A percentile compares a stretch with the other conserved stretches of the same genome.
Evolutionary conservation across 345 rosid genomes (phyloP).

Genomic region (Excoecaria agallocha): DNA sequence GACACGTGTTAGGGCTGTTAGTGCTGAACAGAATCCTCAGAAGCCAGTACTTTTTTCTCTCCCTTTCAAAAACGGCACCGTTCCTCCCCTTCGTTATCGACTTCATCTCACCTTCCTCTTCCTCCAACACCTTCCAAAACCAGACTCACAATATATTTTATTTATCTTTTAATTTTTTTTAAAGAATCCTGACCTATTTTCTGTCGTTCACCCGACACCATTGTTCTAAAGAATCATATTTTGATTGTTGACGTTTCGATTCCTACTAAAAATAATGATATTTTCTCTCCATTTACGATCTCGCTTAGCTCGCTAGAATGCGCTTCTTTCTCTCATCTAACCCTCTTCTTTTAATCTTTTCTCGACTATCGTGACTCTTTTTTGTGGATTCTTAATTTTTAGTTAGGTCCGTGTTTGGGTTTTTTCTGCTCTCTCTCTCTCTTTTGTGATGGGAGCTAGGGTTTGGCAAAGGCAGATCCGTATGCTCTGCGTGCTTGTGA

Average conservation of each 20-base stretch:
- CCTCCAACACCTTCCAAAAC: neutral
- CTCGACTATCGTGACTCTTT: neutral
- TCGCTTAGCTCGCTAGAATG: slow-evolving; percentile 7
- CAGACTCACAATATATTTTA: neutral
- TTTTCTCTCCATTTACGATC: neutral
- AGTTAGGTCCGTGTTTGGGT: neutral
- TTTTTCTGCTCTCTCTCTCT: too few relatives aligned
- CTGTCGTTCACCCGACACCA: neutral
- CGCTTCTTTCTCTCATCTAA: slow-evolving; percentile 9
- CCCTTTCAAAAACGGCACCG: neutral
- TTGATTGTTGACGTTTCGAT: neutral
- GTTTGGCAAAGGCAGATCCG: slow-evolving; percentile 40
- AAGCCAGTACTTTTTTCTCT: neutral
- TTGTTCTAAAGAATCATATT: neutral
- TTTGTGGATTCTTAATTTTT: neutral
- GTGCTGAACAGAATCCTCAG: neutral
- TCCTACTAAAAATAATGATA: neutral
- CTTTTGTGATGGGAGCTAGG: slow-evolving; percentile 29
- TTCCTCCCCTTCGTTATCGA: neutral
- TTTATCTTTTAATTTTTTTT: neutral
- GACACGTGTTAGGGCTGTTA: neutral
- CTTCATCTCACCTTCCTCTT: neutral
- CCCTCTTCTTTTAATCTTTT: neutral
- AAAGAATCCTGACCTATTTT: neutral
- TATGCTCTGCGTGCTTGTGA: slow-evolving; percentile 12